These are phyloP conservation scores for Fonsecaea erecta DNA, from an alignment of 2,329 filamentous ascomycete genomes.

Conservation along the genomic window DNA sequence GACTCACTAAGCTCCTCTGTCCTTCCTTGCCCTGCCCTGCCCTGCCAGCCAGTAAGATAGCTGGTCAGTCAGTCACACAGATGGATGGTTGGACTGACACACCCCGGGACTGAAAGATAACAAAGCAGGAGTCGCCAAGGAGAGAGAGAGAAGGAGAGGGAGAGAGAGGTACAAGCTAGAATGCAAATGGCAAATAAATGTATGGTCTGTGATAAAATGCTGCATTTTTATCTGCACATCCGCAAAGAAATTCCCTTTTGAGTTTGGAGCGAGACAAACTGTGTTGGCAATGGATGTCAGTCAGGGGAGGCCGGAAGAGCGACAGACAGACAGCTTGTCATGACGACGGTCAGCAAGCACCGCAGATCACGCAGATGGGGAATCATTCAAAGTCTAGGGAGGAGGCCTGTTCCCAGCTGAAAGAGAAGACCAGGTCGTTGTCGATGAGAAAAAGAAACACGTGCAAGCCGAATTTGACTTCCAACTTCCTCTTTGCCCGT, in stretches of 20 bases:
- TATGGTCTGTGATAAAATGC: neutral
- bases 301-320: neutral
- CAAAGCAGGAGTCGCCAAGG: too few relatives aligned
- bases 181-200: neutral
- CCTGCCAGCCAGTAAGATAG: neutral
- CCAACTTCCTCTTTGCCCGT: neutral
- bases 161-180: neutral
- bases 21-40: too few relatives aligned
- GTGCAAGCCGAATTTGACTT: neutral
- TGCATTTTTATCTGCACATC: neutral
- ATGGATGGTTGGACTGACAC: neutral
- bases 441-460: neutral
- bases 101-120: too few relatives aligned
- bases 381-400: constrained; percentile 1
- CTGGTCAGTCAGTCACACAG: neutral
- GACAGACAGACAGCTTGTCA: neutral
- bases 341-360: neutral
- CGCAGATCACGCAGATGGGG: too few relatives aligned
- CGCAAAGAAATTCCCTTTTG: neutral
- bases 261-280: neutral
- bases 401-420: neutral
- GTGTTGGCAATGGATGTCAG: neutral
- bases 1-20: constrained; percentile 27
- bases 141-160: neutral
- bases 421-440: neutral